A percentile compares a stretch with the other conserved stretches of the same genome.
These are phyloP conservation scores for Keithomyces neogunnii DNA, from an alignment of 2,329 filamentous ascomycete species.

Conservation along the genomic window DNA sequence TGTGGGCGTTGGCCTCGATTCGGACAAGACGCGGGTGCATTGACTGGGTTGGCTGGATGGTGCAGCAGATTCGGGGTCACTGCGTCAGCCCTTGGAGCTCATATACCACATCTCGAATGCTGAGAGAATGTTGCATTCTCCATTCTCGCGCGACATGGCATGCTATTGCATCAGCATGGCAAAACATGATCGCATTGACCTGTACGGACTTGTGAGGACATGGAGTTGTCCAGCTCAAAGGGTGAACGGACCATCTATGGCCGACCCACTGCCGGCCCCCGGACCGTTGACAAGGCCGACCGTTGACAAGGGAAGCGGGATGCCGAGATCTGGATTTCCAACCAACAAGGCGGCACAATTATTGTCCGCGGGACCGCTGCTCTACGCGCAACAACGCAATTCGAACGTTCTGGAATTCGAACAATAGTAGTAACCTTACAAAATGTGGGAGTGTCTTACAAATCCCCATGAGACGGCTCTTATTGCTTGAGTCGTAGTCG, in stretches of 20 bases:
- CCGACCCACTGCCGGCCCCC: not conserved
- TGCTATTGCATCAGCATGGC: not conserved
- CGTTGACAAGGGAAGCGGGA: too few species aligned
- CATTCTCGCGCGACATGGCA: not conserved
- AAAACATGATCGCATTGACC: not conserved
- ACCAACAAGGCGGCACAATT: too few species aligned
- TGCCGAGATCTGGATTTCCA: too few species aligned
- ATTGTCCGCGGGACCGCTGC: too few species aligned
- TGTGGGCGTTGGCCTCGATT: not conserved
- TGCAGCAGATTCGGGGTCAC: not conserved
- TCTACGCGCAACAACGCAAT: too few species aligned
- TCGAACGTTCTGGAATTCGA: too few species aligned
- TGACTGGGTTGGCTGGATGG: not conserved
- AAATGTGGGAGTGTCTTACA: too few species aligned
- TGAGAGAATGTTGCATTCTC: not conserved
- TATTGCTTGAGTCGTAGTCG: too few species aligned
- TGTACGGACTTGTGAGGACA: not conserved
- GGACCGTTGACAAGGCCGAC: not conserved
- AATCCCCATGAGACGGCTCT: too few species aligned
- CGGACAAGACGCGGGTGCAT: not conserved
- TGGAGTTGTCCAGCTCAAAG: too few species aligned
- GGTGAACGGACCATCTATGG: not conserved
- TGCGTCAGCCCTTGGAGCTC: not conserved
- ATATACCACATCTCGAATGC: not conserved
- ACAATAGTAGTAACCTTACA: too few species aligned